Evolutionary conservation across 164 flowering plant species (phyloP).

Genomic region (Aristolochia californica): DNA sequence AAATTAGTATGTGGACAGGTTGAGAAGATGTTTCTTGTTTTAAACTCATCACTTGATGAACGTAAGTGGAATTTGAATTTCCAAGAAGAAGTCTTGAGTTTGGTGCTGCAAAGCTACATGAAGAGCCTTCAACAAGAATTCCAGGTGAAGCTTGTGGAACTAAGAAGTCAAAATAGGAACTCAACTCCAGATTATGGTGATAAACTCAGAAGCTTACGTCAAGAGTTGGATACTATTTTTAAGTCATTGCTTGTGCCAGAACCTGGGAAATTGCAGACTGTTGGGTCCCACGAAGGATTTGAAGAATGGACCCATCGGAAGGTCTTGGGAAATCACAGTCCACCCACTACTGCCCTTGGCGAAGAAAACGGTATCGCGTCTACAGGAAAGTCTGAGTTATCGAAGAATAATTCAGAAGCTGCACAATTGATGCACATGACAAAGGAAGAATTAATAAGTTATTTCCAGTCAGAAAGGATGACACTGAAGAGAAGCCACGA

Average conservation of each 20-base stretch:
- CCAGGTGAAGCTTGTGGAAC: background rate
- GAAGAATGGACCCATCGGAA: constrained; percentile 4
- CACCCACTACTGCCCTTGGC: background rate
- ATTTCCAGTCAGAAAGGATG: constrained; percentile 47
- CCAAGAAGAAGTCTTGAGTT: background rate
- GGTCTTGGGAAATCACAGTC: constrained; percentile 1
- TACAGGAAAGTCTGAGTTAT: background rate
- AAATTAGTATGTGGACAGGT: constrained; percentile 6
- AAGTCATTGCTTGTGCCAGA: background rate
- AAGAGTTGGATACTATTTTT: constrained; percentile 2
- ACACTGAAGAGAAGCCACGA: constrained; percentile 74
- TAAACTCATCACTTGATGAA: background rate
- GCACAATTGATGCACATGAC: constrained; percentile 38
- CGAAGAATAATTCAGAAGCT: constrained; percentile 30
- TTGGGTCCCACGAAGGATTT: background rate
- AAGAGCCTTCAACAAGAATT: background rate
- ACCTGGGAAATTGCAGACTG: constrained; percentile 1
- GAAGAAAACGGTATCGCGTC: background rate
- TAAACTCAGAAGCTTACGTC: background rate
- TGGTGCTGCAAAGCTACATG: background rate
- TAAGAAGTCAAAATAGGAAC: background rate
- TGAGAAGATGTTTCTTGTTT: background rate
- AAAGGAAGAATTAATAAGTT: constrained; percentile 35
- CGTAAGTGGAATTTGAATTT: background rate
- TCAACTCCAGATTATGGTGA: background rate